phyloP scores from a whole-genome alignment of 495 filamentous ascomycete species.

The Aspergillus heteromorphus region DNA sequence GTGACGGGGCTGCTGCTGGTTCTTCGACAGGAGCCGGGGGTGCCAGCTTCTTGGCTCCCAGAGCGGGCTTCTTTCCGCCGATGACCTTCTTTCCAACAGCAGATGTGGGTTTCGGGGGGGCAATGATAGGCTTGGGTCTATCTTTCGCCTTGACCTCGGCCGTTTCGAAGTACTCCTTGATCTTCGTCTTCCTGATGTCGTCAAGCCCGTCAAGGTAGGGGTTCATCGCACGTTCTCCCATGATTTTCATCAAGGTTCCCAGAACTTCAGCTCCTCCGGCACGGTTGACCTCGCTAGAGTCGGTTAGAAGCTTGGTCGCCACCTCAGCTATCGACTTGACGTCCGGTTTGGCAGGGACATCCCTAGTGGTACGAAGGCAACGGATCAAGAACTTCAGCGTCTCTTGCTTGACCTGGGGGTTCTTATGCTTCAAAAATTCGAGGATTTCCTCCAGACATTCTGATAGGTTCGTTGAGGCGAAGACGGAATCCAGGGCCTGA shows the following conservation, averaged over 20 bases:
- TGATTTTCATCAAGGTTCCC: constrained; percentile 97
- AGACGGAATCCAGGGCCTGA: constrained; percentile 81
- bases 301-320: constrained; percentile 80
- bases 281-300: constrained; percentile 77
- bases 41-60: constrained; percentile 49
- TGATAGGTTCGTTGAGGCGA: constrained; percentile 66
- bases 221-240: constrained; percentile 95
- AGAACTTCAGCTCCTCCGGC: constrained; percentile 86
- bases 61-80: constrained; percentile 48
- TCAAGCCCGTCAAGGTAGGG: constrained; percentile 92
- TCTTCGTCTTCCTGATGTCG: constrained; percentile 91
- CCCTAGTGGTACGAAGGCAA: constrained; percentile 76
- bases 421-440: constrained; percentile 85
- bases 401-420: constrained; percentile 94
- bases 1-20: constrained; percentile 39
- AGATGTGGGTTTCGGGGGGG: constrained; percentile 54
- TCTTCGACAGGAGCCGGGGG: constrained; percentile 55
- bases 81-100: constrained; percentile 41
- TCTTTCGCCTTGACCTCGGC: constrained; percentile 97
- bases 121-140: constrained; percentile 77
- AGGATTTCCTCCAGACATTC: constrained; percentile 88
- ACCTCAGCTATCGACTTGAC: constrained; percentile 80
- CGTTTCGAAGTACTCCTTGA: constrained; percentile 89
- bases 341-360: constrained; percentile 77
- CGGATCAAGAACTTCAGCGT: constrained; percentile 86